Evolutionary conservation across 768 basidiomycete genomes (phyloP).

Genomic region (Tylopilus felleus): DNA sequence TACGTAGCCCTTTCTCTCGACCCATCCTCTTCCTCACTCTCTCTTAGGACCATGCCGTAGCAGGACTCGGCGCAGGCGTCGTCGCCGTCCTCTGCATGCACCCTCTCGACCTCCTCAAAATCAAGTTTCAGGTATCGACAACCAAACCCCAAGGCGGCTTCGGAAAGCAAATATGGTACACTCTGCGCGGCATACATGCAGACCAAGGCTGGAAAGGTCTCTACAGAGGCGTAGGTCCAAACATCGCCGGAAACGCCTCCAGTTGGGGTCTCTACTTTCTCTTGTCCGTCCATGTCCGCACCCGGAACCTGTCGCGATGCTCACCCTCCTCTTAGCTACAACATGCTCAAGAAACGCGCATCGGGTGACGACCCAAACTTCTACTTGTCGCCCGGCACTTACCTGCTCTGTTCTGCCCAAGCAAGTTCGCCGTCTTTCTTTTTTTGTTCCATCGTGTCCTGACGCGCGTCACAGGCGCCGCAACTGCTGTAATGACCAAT

Average conservation of each 20-base stretch:
- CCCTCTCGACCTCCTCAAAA: constrained; percentile 92
- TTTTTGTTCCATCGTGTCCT: constrained; percentile 11
- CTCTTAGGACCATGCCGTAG: constrained; percentile 86
- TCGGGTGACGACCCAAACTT: constrained; percentile 62
- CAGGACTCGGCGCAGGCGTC: constrained; percentile 90
- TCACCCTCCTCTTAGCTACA: constrained; percentile 58
- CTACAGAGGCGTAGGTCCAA: constrained; percentile 87
- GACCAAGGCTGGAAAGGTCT: constrained; percentile 80
- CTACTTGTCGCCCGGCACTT: constrained; percentile 70
- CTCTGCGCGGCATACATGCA: constrained; percentile 68
- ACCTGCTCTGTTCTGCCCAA: constrained; percentile 89
- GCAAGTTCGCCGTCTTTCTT: constrained; percentile 71
- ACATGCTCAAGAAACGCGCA: constrained; percentile 84
- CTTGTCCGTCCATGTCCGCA: constrained; percentile 56
- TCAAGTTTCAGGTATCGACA: constrained; percentile 88
- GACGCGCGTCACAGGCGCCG: constrained; percentile 60
- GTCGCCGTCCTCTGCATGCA: constrained; percentile 95
- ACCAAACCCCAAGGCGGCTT: constrained; percentile 54
- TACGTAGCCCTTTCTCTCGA: not conserved
- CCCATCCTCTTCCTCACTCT: not conserved
- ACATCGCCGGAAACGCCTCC: constrained; percentile 90
- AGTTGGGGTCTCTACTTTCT: constrained; percentile 99
- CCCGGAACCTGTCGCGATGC: not conserved
- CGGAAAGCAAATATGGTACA: constrained; percentile 72
- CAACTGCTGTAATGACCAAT: constrained; percentile 92